Percentiles rank a stretch among this genome's conserved stretches.
Evolutionary conservation across 2,329 filamentous ascomycete genomes (phyloP).

Genomic region (Exophiala viscosa): DNA sequence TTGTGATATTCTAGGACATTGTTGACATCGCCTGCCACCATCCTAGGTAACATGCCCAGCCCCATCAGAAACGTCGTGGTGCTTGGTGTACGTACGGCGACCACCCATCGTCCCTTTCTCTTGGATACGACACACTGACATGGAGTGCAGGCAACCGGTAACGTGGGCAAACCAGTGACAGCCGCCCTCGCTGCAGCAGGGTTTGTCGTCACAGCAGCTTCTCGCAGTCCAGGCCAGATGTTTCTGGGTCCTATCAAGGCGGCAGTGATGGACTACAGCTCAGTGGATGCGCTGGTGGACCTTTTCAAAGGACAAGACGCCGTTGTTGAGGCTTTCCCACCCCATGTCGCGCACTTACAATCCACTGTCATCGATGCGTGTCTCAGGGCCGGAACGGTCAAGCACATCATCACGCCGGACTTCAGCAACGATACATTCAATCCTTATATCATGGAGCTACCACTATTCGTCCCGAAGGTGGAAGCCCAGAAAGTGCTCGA

Average conservation of each 20-base stretch:
- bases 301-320: conserved; percentile 33
- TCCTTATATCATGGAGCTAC: conserved; percentile 8
- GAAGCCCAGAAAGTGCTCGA: conserved; percentile 14
- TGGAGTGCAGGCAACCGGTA: conserved; percentile 6
- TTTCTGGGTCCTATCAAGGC: conserved; percentile 27
- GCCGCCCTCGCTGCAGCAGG: conserved; percentile 20
- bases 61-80: conserved; percentile 15
- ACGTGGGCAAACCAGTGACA: conserved; percentile 12
- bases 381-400: conserved; percentile 7
- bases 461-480: conserved; percentile 13
- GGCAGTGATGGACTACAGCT: conserved; percentile 29
- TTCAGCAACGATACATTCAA: conserved; percentile 15
- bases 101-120: too few species aligned
- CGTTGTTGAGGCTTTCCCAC: conserved; percentile 26
- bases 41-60: conserved; percentile 1
- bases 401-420: conserved; percentile 16
- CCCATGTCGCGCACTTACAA: conserved; percentile 7
- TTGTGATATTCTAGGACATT: too few species aligned
- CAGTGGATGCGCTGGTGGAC: conserved; percentile 24
- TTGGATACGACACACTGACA: background rate
- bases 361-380: conserved; percentile 6
- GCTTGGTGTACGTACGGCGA: conserved; percentile 7
- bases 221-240: conserved; percentile 16
- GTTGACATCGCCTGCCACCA: background rate
- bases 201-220: conserved; percentile 28